Conservation (phyloP, 1,284 basidiomycete genomes). For the Papiliotrema fonsecae region DNA sequence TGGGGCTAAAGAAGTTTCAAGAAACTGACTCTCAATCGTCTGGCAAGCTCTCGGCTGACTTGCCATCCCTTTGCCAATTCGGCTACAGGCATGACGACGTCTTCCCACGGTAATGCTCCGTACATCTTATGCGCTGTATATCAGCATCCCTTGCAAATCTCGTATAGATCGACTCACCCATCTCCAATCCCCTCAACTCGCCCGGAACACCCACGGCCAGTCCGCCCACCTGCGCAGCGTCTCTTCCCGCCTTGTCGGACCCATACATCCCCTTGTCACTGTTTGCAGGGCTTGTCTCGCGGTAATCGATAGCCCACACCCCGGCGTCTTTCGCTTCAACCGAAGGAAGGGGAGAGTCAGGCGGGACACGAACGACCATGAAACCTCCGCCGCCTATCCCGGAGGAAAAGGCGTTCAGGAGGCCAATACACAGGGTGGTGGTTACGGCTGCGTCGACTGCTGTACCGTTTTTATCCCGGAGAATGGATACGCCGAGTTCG, state of each 20-base stretch:
- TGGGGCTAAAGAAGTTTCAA: slow-evolving; percentile 2
- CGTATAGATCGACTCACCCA: slow-evolving; percentile 17
- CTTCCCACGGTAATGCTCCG: slow-evolving; percentile 63
- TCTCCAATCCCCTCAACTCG: slow-evolving; percentile 73
- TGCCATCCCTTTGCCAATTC: slow-evolving; percentile 70
- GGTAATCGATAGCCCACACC: slow-evolving; percentile 69
- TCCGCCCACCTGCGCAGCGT: slow-evolving; percentile 67
- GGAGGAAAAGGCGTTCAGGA: slow-evolving; percentile 80
- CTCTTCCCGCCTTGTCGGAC: slow-evolving; percentile 62
- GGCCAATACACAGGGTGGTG: slow-evolving; percentile 74
- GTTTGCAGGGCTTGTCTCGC: slow-evolving; percentile 73
- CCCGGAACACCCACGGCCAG: slow-evolving; percentile 79
- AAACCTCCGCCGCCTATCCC: slow-evolving; percentile 89
- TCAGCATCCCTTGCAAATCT: background rate
- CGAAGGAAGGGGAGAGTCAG: slow-evolving; percentile 5
- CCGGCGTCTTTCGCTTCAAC: slow-evolving; percentile 10
- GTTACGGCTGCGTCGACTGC: slow-evolving; percentile 85
- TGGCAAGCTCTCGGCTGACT: slow-evolving; percentile 68
- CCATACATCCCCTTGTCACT: slow-evolving; percentile 72
- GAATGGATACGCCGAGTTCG: slow-evolving; percentile 66
- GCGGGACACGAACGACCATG: slow-evolving; percentile 76
- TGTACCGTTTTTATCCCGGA: slow-evolving; percentile 73
- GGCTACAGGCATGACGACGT: slow-evolving; percentile 69
- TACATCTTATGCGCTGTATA: slow-evolving; percentile 39
- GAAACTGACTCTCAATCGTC: slow-evolving; percentile 60